Evolutionary conservation across 2,329 filamentous ascomycete species (phyloP).

Genomic region (Colletotrichum liaoningense): DNA sequence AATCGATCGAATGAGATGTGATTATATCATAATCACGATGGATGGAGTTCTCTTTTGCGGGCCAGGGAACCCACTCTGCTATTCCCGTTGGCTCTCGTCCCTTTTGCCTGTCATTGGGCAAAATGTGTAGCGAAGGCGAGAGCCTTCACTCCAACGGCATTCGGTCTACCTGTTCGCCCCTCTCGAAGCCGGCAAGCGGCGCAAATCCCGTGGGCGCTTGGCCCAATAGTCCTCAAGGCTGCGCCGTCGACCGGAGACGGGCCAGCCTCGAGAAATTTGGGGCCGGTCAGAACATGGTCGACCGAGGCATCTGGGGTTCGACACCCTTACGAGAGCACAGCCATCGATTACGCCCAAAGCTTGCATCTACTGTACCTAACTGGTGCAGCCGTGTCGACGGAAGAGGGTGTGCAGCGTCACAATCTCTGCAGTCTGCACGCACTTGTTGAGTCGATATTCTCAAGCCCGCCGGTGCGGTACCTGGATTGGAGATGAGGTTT

Average conservation of each 20-base stretch:
- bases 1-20: conserved; percentile 30
- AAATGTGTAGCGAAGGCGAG: not conserved
- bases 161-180: not conserved
- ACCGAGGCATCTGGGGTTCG: conserved; percentile 2
- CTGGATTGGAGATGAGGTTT: conserved; percentile 12
- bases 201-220: not conserved
- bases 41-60: conserved; percentile 9
- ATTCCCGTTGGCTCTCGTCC: not conserved
- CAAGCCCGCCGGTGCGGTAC: not conserved
- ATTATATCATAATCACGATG: conserved; percentile 14
- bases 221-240: not conserved
- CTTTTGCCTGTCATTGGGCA: not conserved
- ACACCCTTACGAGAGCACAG: not conserved
- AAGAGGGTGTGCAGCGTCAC: conserved; percentile 28
- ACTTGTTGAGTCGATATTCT: conserved; percentile 14
- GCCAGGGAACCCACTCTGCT: not conserved
- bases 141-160: not conserved
- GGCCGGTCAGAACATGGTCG: not conserved
- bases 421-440: not conserved
- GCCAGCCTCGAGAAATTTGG: not conserved
- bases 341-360: not conserved
- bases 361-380: conserved; percentile 6
- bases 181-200: not conserved
- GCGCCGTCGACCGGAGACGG: not conserved
- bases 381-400: not conserved